Evolutionary conservation across 305 asterid genomes (phyloP).

Genomic region (Fraxinus velutina): DNA sequence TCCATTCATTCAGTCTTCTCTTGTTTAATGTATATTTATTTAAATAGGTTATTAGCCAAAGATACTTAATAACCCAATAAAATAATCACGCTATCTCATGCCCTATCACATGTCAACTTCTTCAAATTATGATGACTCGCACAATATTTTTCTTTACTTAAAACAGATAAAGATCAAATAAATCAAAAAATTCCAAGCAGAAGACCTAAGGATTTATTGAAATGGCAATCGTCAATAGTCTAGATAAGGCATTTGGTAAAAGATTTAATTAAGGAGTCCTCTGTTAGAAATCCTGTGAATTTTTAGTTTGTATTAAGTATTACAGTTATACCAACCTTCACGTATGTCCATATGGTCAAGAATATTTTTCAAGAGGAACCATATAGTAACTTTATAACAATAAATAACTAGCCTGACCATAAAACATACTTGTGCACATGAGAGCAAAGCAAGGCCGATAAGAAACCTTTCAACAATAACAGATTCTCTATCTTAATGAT

Average conservation of each 20-base stretch:
- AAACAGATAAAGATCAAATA: not conserved
- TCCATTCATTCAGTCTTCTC: not conserved
- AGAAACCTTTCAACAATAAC: not conserved
- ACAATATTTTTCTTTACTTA: not conserved
- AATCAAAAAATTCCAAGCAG: not conserved
- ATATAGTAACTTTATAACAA: not conserved
- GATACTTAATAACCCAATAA: not conserved
- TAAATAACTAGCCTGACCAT: not conserved
- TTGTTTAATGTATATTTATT: not conserved
- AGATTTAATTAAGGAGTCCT: not conserved
- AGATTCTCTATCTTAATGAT: not conserved
- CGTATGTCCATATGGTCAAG: not conserved
- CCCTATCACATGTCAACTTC: not conserved
- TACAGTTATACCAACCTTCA: not conserved
- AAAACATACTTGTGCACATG: not conserved
- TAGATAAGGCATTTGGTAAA: not conserved
- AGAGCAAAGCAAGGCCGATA: not conserved
- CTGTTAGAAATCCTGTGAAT: not conserved
- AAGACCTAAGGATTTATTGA: not conserved
- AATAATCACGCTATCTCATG: not conserved
- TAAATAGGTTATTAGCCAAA: not conserved
- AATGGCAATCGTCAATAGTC: not conserved
- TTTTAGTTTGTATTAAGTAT: not conserved
- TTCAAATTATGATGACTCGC: not conserved
- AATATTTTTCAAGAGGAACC: not conserved